Percentiles rank a stretch among this genome's conserved stretches.
Conservation (phyloP, 2,329 filamentous ascomycete species). For the Cladophialophora bantiana region DNA sequence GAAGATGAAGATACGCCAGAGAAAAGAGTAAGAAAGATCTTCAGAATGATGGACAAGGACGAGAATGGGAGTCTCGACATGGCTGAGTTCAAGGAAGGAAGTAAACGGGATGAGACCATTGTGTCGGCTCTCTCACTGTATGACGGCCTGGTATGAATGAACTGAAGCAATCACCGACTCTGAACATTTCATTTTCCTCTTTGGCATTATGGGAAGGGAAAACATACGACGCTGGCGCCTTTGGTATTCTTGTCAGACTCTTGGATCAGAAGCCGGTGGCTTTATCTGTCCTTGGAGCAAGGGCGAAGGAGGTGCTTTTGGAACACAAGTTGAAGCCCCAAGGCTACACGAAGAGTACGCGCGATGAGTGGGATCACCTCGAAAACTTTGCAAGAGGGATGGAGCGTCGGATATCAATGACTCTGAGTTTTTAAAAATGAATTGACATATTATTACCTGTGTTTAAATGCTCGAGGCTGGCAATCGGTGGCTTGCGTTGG, state of each 20-base stretch:
- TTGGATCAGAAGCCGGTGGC: slow-evolving; percentile 14
- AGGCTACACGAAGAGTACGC: slow-evolving; percentile 2
- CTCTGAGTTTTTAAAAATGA: neutral
- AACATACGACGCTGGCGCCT: slow-evolving; percentile 7
- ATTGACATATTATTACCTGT: neutral
- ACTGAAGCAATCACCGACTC: neutral
- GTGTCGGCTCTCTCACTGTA: slow-evolving; percentile 96
- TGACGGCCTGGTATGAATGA: slow-evolving; percentile 81
- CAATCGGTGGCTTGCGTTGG: neutral
- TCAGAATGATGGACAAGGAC: slow-evolving; percentile 99
- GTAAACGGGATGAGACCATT: slow-evolving; percentile 98
- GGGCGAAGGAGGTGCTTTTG: slow-evolving; percentile 21
- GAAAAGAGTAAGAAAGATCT: slow-evolving; percentile 98
- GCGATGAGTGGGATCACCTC: neutral
- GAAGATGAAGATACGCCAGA: slow-evolving; percentile 99
- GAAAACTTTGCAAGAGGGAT: neutral
- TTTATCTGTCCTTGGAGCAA: slow-evolving; percentile 14
- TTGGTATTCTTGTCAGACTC: slow-evolving; percentile 7
- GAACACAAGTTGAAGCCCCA: slow-evolving; percentile 11
- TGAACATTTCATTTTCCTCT: slow-evolving; percentile 2
- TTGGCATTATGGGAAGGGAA: neutral
- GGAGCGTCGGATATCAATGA: neutral
- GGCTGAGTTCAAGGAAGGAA: slow-evolving; percentile 98
- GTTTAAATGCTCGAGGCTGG: neutral
- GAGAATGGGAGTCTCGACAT: slow-evolving; percentile 97